Evolutionary conservation across 2,329 filamentous ascomycete genomes (phyloP), one percentile per base, ranked within the genome.

Genomic region (Aphanocladium album): DNA sequence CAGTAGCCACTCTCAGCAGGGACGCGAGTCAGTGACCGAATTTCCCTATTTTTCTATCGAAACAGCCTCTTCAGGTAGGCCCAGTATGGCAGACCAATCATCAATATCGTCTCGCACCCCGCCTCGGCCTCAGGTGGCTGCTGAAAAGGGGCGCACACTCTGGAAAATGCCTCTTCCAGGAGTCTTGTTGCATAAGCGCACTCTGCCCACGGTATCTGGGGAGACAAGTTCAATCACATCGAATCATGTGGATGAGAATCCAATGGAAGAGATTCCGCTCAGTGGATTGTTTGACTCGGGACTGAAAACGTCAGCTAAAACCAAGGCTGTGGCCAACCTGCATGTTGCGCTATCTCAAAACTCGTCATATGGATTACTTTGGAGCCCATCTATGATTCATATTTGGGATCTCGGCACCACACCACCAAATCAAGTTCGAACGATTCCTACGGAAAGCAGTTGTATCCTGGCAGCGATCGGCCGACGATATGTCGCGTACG

Each of bases 221-320:
- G 74, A 77, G 53, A 70, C 73, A 2, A 76, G 70, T 60, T 76
- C 74, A 0, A 50, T 74, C 6, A 75, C 74, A 2, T 76, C 74
- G 12, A 66, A 67, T 1, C 66, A 68, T 0, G 37, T 73, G 6
- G 62, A 76, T 64, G 62, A 68, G 37, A 73, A 76, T 52, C 73
- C 67, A 47, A 65, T 74, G 0, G 74, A 77, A 25, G 74, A 76
- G 55, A 72, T 77, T n/a, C 68, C 70, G 2, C 63, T 77, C 12
- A 69, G 68, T 43, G 66, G 60, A n/a, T 61, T 76, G 33, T 61
- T 68, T 2, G 69, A 52, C 27, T 25, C 25, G 3, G 60, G 65
- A 4, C 65, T 70, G 17, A 77, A 73, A 57, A 43, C 61, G 5
- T 35, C 59, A 5, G 12, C 45, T 0, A 69, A 69, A 58, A 68